These are phyloP conservation scores for Cryptosporidium andersoni DNA, from an alignment of 169 alveolate genomes.

Conservation along the genomic window DNA sequence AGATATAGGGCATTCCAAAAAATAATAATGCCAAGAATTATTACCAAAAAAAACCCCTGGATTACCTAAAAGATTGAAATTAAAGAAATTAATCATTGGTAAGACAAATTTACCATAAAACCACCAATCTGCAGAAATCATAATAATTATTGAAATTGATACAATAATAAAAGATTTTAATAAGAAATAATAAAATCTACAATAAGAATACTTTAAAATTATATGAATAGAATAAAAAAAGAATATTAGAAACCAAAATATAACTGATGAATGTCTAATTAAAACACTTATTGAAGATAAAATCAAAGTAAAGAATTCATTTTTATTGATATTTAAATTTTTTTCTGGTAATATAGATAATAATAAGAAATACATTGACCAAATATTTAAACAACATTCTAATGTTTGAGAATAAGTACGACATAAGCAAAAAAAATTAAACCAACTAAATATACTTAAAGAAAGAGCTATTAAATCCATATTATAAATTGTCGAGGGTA, in stretches of 20 bases:
- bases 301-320: constrained; percentile 31
- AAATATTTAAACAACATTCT: constrained; percentile 71
- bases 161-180: not conserved
- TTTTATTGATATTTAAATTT: constrained; percentile 1
- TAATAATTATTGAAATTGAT: not conserved
- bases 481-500: not conserved
- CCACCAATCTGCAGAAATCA: constrained; percentile 22
- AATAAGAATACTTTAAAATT: not conserved
- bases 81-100: constrained; percentile 28
- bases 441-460: constrained; percentile 71
- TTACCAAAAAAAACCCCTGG: constrained; percentile 19
- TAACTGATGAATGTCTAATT: constrained; percentile 70
- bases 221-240: constrained; percentile 61
- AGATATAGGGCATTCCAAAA: constrained; percentile 11
- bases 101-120: constrained; percentile 18
- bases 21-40: constrained; percentile 11
- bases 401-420: constrained; percentile 72
- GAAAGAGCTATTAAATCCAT: constrained; percentile 32
- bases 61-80: constrained; percentile 25
- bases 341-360: constrained; percentile 22
- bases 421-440: constrained; percentile 70
- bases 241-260: constrained; percentile 67
- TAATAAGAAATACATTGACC: constrained; percentile 71
- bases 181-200: not conserved
- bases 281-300: constrained; percentile 73